Base-by-base conservation (phyloP, 1,284 basidiomycete species). In the Ganoderma resinaceum region DNA sequence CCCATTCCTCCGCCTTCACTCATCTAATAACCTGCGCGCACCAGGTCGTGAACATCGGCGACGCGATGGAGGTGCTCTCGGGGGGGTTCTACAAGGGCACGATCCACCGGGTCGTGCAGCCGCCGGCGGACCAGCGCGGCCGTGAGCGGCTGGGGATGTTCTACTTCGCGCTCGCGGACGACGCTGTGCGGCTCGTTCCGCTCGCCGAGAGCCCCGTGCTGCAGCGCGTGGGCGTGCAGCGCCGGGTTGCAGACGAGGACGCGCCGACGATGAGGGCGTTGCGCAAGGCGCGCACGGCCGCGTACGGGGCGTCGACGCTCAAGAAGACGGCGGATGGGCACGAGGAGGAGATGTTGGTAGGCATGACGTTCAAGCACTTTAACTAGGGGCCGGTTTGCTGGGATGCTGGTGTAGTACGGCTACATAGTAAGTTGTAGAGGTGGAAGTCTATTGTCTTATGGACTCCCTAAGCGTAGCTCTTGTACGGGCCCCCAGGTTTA, bases 101-200 rank as follows among this genome's bases (percentile, higher is more conserved):
- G 0, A 76, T 82, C 42, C 81, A 82, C 70, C 80, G 83, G 58
- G 86, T 88, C 61, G 74, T 83, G 33, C 81, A 84, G 29, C 87
- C 86, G 12, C 86, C 86, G 0, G 70, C 76, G 18, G 86, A 87
- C 70, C 87, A 88, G 71, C 77, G 76, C 0, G 78, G 82, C 23
- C 76, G 76, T 70, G 75, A 80, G 60, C 79, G 85, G 18, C 78
- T 85, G 11, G 82, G 84, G 14, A 74, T 83, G 23, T 80, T 84
- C 70, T 85, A 85, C 77, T 85, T 86, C 70, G 78, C 72, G 16
- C 75, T 78, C 53, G 73, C 78, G 38, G 77, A 78, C 62, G 79
- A 81, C 70, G 66, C 76, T 35, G 72, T 79, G n/a, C 66, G 63
- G 40, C 74, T 82, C 38, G 63, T 64, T 14, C 80, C 80, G 8